phyloP scores from a whole-genome alignment of 768 basidiomycete species.

The Boletus speciosus region DNA sequence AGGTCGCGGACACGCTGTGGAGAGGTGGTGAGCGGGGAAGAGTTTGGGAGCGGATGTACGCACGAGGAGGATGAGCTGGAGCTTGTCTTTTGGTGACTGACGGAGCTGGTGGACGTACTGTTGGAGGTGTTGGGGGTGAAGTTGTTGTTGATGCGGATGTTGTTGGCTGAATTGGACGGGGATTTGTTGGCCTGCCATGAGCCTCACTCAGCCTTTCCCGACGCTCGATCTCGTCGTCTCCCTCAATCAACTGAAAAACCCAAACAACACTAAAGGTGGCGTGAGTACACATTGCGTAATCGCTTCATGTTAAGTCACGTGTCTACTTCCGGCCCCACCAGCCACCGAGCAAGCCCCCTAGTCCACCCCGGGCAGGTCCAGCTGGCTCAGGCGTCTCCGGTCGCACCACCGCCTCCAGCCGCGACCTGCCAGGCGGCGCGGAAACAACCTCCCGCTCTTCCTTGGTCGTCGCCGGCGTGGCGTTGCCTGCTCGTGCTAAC shows the following conservation, averaged over 20 bases:
- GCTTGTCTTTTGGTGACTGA: conserved; percentile 24
- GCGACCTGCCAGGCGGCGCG: conserved; percentile 43
- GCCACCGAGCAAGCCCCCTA: conserved; percentile 68
- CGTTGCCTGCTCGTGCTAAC: conserved; percentile 66
- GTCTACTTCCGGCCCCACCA: conserved; percentile 65
- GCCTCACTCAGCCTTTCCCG: conserved; percentile 1
- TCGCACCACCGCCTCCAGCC: conserved; percentile 50
- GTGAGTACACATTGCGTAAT: conserved; percentile 13
- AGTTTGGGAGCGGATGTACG: background rate
- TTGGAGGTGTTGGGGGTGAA: conserved; percentile 4
- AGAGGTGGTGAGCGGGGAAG: background rate
- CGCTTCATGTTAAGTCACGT: conserved; percentile 14
- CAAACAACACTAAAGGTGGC: conserved; percentile 17
- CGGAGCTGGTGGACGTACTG: conserved; percentile 7
- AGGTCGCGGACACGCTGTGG: conserved; percentile 44
- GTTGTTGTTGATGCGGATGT: conserved; percentile 15
- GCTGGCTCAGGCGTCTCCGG: conserved; percentile 47
- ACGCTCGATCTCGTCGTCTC: conserved; percentile 9
- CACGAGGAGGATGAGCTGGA: conserved; percentile 22
- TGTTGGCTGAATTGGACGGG: conserved; percentile 25
- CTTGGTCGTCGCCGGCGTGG: conserved; percentile 17
- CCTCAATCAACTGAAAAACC: conserved; percentile 16
- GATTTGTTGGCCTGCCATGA: conserved; percentile 25
- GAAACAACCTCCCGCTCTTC: conserved; percentile 16
- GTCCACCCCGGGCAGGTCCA: conserved; percentile 46